Evolutionary conservation across 2,329 filamentous ascomycete species (phyloP).

Genomic region (Colletotrichum limetticola): DNA sequence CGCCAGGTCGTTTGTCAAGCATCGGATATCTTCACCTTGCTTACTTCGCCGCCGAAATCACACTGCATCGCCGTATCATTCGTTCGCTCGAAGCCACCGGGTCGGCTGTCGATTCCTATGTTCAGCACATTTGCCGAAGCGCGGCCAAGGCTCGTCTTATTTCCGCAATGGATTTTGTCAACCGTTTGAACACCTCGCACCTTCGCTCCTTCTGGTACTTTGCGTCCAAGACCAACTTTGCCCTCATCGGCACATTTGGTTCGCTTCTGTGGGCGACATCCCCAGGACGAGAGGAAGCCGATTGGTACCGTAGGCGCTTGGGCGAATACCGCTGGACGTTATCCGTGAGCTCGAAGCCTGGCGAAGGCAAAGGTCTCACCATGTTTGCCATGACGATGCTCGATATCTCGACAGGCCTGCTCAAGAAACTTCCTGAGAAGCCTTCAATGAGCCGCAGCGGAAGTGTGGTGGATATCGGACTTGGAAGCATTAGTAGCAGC

Average conservation of each 20-base stretch:
- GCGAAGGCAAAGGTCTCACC: constrained; percentile 66
- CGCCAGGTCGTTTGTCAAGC: constrained; percentile 62
- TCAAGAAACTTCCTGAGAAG: constrained; percentile 78
- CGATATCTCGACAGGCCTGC: constrained; percentile 75
- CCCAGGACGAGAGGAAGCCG: constrained; percentile 86
- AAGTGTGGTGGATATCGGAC: constrained; percentile 60
- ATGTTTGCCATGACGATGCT: constrained; percentile 83
- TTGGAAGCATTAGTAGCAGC: constrained; percentile 45
- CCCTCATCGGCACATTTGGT: constrained; percentile 93
- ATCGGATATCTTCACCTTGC: constrained; percentile 87
- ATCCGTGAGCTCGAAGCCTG: constrained; percentile 82
- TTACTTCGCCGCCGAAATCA: constrained; percentile 95
- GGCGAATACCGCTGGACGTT: constrained; percentile 96
- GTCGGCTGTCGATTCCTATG: constrained; percentile 75
- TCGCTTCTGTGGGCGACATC: constrained; percentile 90
- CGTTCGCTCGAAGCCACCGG: constrained; percentile 71
- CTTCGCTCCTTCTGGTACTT: constrained; percentile 95
- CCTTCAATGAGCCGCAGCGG: constrained; percentile 69
- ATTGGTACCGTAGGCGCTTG: constrained; percentile 88
- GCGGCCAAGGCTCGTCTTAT: constrained; percentile 95
- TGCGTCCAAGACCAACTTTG: constrained; percentile 89
- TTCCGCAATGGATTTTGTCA: constrained; percentile 97
- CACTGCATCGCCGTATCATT: constrained; percentile 89
- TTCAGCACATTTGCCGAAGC: constrained; percentile 91
- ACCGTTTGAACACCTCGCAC: constrained; percentile 86